Evolutionary conservation across 768 basidiomycete species (phyloP).

Genomic region (Lactarius quietus): DNA sequence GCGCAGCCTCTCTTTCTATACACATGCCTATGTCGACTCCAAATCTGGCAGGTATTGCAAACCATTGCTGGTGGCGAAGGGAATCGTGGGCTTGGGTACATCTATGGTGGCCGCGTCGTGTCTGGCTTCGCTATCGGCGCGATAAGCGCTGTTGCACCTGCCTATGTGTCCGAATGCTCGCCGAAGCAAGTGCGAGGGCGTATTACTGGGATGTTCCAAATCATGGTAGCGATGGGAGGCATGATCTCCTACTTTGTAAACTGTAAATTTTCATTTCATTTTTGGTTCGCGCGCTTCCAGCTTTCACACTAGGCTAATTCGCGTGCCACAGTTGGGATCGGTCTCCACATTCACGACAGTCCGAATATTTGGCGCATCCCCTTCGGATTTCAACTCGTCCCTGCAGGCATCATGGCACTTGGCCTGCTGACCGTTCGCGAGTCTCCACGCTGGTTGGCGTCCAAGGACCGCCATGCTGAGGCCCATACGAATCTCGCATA

Average conservation of each 20-base stretch:
- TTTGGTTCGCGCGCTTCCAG: not conserved
- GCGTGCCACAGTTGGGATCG: slow-evolving; percentile 49
- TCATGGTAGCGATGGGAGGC: slow-evolving; percentile 82
- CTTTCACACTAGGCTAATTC: not conserved
- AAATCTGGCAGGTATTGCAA: slow-evolving; percentile 53
- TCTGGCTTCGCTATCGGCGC: slow-evolving; percentile 79
- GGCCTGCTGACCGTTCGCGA: slow-evolving; percentile 69
- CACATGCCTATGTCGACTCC: not conserved
- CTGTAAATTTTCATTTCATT: slow-evolving; percentile 41
- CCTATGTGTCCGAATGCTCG: slow-evolving; percentile 82
- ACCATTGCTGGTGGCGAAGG: slow-evolving; percentile 59
- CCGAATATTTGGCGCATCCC: slow-evolving; percentile 64
- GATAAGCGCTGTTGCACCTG: slow-evolving; percentile 80
- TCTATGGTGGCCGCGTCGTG: slow-evolving; percentile 78
- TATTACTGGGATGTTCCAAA: slow-evolving; percentile 83
- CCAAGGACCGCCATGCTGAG: slow-evolving; percentile 51
- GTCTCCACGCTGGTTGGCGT: slow-evolving; percentile 75
- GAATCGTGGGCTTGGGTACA: slow-evolving; percentile 55
- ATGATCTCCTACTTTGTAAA: slow-evolving; percentile 85
- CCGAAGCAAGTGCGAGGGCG: slow-evolving; percentile 85
- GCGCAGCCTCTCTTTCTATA: slow-evolving; percentile 27
- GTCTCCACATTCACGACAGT: slow-evolving; percentile 46
- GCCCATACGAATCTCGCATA: slow-evolving; percentile 61
- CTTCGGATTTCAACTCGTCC: slow-evolving; percentile 72
- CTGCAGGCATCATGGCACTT: slow-evolving; percentile 64